Evolutionary conservation across 2,329 filamentous ascomycete species (phyloP), one percentile per base, ranked within the genome.

Genomic region (Verticillium longisporum): DNA sequence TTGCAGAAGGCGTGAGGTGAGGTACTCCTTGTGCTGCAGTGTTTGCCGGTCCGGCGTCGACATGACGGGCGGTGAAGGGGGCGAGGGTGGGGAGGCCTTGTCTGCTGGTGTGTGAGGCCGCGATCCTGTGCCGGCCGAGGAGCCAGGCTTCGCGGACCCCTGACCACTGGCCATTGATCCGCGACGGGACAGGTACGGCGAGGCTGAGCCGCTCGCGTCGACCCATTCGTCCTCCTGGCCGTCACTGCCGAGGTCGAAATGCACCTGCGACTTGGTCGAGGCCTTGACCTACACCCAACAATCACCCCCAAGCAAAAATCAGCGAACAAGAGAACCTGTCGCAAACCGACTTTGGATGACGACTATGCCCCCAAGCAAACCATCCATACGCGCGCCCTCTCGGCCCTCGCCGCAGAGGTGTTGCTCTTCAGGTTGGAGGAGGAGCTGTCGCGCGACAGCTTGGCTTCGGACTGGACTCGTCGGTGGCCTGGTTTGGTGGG

Each of bases 1-100:
- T 68, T 88, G 83, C 1, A 92, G 78, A 41, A 91, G 74, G 62
- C 87, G 81, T 34, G 87, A 87, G 6, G 88, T 90, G 58, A 90
- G 82, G 63, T 88, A 84, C 67, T 87, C 84, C 63, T 85, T 87
- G 68, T 88, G 86, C 38, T 80, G 77, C 14, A 73, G 69, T 34
- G 75, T 77, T 61, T 79, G 73, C 61, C 75, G 76, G 45, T 78
- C 74, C 31, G 75, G 73, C 21, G 68, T 72, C 59, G 66, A 68
- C 64, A 37, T 58, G 60, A 59, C 60, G 53, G 62, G 60, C n/a
- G 62, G 60, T 11, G 61, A n/a, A 62, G 11, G 61, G 55, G 64
- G 64, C 37, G 54, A 61, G 10, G 59, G 34, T 18, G 57, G 61
- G 14, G 60, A 36, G 71, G 70, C 64, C 59, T 70, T 56, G 41